Percentiles rank a stretch among this genome's conserved stretches.
Evolutionary conservation across 2,329 filamentous ascomycete species (phyloP).

Genomic region (Sphaerulina populicola): DNA sequence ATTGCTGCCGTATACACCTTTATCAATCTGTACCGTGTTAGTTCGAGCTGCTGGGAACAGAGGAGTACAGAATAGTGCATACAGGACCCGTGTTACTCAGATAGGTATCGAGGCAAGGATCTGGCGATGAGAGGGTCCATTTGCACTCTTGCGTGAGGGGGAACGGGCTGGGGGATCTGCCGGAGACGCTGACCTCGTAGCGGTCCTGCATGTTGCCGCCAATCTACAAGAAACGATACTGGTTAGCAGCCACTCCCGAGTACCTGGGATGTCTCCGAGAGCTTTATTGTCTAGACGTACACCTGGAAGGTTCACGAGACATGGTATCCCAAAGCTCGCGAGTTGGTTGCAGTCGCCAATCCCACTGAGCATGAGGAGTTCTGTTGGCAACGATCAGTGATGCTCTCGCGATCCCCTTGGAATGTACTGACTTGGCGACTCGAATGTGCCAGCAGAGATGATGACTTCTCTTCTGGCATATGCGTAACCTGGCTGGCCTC

Average conservation of each 20-base stretch:
- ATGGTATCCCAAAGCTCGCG: conserved; percentile 44
- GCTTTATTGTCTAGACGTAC: not conserved
- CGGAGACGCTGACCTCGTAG: conserved; percentile 45
- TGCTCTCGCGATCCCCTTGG: too few relatives aligned
- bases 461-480: conserved; percentile 13
- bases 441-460: conserved; percentile 46
- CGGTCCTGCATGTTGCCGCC: not conserved
- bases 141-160: conserved; percentile 35
- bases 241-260: conserved; percentile 27
- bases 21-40: conserved; percentile 17
- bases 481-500: conserved; percentile 39
- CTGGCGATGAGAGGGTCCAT: conserved; percentile 19
- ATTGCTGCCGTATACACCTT: conserved; percentile 42
- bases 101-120: conserved; percentile 6
- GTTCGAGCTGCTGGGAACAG: not conserved
- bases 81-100: not conserved
- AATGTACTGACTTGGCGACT: conserved; percentile 42
- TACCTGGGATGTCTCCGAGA: conserved; percentile 16
- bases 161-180: conserved; percentile 35
- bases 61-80: not conserved
- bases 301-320: conserved; percentile 46
- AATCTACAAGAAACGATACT: conserved; percentile 20
- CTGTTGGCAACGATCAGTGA: too few relatives aligned
- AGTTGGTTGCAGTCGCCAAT: conserved; percentile 51
- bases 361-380: conserved; percentile 57